Conservation (phyloP, 2,329 filamentous ascomycete genomes). For the Penicillium sp. region DNA sequence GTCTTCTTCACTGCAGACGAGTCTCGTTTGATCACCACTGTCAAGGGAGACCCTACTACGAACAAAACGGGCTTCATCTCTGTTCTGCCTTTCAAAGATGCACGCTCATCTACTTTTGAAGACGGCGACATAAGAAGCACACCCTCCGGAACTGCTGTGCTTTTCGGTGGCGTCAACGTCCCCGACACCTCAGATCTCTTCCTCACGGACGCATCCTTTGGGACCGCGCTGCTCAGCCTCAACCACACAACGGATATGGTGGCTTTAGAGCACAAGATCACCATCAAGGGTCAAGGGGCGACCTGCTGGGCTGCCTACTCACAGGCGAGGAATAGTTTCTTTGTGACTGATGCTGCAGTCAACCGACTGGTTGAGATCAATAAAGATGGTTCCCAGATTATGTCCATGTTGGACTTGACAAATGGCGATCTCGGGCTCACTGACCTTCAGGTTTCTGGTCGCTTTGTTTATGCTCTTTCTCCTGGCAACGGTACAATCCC, state of each 20-base stretch:
- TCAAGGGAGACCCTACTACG: constrained; percentile 59
- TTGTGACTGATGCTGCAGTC: constrained; percentile 57
- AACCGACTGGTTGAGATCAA: constrained; percentile 61
- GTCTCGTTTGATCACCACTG: constrained; percentile 54
- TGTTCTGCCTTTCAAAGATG: constrained; percentile 47
- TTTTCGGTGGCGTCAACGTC: constrained; percentile 56
- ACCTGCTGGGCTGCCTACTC: constrained; percentile 62
- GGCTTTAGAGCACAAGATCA: constrained; percentile 22
- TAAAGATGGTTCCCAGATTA: constrained; percentile 49
- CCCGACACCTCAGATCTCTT: constrained; percentile 51
- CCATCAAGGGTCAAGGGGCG: constrained; percentile 53
- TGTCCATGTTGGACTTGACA: constrained; percentile 46
- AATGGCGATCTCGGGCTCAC: constrained; percentile 57
- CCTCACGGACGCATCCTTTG: constrained; percentile 61
- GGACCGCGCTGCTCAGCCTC: constrained; percentile 52
- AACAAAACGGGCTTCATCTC: constrained; percentile 62
- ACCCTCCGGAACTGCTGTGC: constrained; percentile 57
- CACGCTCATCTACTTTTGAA: constrained; percentile 1
- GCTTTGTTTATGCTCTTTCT: constrained; percentile 59
- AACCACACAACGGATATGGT: constrained; percentile 26
- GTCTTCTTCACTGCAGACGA: constrained; percentile 61
- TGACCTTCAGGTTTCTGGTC: constrained; percentile 55
- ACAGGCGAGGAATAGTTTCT: constrained; percentile 51
- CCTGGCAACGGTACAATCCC: constrained; percentile 51
- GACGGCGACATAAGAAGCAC: constrained; percentile 40